Percentiles rank a stretch among this genome's conserved stretches.
Conservation (phyloP, 164 flowering plant genomes). For the Aristolochia californica region DNA sequence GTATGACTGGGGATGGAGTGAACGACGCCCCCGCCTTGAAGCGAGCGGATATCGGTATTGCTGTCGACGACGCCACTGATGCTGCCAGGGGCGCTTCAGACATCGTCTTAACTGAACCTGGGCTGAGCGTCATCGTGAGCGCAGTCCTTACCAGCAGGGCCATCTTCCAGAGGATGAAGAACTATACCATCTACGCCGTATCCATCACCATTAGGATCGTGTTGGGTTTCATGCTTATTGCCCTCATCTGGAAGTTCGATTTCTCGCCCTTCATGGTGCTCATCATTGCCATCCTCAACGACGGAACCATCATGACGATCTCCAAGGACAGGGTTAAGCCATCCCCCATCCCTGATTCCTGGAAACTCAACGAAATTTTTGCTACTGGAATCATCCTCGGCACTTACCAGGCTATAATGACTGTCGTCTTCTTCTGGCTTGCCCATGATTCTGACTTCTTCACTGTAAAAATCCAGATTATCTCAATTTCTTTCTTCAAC, state of each 20-base stretch:
- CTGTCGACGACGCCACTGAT: conserved; percentile 37
- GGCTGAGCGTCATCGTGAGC: conserved; percentile 25
- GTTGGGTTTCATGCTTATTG: conserved; percentile 30
- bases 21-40: conserved; percentile 36
- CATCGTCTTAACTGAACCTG: conserved; percentile 36
- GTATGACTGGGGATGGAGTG: conserved; percentile 42
- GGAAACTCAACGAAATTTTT: conserved; percentile 34
- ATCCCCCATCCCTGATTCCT: conserved; percentile 30
- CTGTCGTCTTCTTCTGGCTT: conserved; percentile 29
- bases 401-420: conserved; percentile 26
- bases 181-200: conserved; percentile 35
- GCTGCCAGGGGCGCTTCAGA: conserved; percentile 37
- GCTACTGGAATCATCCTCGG: conserved; percentile 34
- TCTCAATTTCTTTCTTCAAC: not conserved
- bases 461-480: conserved; percentile 11
- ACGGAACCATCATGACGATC: conserved; percentile 37
- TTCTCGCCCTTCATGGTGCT: conserved; percentile 37
- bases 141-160: conserved; percentile 29
- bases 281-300: conserved; percentile 31
- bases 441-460: conserved; percentile 22
- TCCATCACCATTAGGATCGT: conserved; percentile 34
- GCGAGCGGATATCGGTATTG: conserved; percentile 34
- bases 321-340: conserved; percentile 35
- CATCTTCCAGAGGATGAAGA: conserved; percentile 33
- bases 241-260: conserved; percentile 35